These are phyloP conservation scores for Aspergillus brasiliensis DNA, from an alignment of 2,329 filamentous ascomycete species.

Conservation along the genomic window DNA sequence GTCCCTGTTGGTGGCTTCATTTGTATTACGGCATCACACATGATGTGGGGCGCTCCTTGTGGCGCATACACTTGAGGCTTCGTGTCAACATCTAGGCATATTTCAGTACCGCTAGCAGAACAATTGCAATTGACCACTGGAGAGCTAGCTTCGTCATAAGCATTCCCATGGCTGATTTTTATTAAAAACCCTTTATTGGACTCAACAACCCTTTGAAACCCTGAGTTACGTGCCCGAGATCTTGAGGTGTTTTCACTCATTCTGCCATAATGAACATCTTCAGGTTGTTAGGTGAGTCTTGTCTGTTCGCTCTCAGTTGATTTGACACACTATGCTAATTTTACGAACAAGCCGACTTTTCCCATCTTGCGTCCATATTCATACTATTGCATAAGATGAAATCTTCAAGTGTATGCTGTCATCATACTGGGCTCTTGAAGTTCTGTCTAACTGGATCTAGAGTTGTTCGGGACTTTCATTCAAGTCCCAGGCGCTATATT, in stretches of 20 bases:
- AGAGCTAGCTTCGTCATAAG: not conserved
- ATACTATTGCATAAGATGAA: conserved; percentile 98
- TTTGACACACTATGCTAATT: conserved; percentile 17
- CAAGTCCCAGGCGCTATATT: conserved; percentile 95
- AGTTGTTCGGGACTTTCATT: conserved; percentile 98
- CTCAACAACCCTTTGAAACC: not conserved
- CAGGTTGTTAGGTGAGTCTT: conserved; percentile 61
- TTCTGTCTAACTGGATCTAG: conserved; percentile 48
- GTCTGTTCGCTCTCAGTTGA: not conserved
- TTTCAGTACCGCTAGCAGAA: not conserved
- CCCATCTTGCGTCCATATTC: conserved; percentile 89
- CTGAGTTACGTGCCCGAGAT: not conserved
- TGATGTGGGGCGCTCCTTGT: conserved; percentile 18
- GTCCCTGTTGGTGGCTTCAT: not conserved
- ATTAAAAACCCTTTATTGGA: not conserved
- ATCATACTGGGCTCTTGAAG: not conserved
- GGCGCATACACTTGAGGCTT: conserved; percentile 36
- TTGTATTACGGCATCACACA: conserved; percentile 13
- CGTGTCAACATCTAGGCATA: conserved; percentile 41
- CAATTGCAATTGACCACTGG: not conserved
- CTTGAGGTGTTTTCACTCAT: not conserved
- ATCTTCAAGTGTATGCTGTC: conserved; percentile 73
- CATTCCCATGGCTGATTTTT: conserved; percentile 12
- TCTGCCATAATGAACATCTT: conserved; percentile 67
- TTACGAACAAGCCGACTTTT: conserved; percentile 74